Evolutionary conservation across 257 asterid genomes (phyloP), one percentile per base, ranked within the genome.

Genomic region (Capsicum baccatum): DNA sequence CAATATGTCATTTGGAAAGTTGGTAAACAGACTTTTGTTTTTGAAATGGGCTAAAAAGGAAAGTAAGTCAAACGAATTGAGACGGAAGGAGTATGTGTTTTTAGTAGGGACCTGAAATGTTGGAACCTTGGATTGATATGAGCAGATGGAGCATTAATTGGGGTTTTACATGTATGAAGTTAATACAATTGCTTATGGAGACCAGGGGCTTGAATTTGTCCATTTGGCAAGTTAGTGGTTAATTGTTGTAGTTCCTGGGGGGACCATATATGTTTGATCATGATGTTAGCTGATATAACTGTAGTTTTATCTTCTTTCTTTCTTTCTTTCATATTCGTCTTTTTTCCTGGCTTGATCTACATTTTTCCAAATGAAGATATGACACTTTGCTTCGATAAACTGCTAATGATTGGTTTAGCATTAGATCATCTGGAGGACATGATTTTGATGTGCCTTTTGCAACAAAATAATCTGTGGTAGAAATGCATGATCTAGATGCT

Each of bases 61-160:
- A 39, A 39, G 42, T 39, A 39, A 39, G 42, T 2, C 42, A 39
- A 39, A 39, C 42, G 5, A 39, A 39, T 39, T 39, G 42, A 39
- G 3, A 39, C 42, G 5, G 42, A 39, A 5, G 42, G 5, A 15
- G 60, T 55, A 16, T 54, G 14, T 44, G 42, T 44, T 81, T 42
- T 42, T 7, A 8, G 42, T 44, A 44, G 58, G 83, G 84, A 62
- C 70, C 58, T 81, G 84, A 56, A 80, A 80, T 80, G 60, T 76
- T 76, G 81, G 81, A 52, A 76, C 52, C 21, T 52, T 52, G 19
- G 33, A 17, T 79, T 13, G 50, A 54, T 79, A 52, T 79, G 50
- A 79, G 16, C 6, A 54, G 42, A 39, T 76, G 47, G 62, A 37
- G 73, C 12, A 12, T 8, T 66, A 6, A n/a, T 66, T 9, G 47